These are phyloP conservation scores for Kwoniella newhampshirensis DNA, from an alignment of 768 basidiomycete genomes.

Conservation along the genomic window DNA sequence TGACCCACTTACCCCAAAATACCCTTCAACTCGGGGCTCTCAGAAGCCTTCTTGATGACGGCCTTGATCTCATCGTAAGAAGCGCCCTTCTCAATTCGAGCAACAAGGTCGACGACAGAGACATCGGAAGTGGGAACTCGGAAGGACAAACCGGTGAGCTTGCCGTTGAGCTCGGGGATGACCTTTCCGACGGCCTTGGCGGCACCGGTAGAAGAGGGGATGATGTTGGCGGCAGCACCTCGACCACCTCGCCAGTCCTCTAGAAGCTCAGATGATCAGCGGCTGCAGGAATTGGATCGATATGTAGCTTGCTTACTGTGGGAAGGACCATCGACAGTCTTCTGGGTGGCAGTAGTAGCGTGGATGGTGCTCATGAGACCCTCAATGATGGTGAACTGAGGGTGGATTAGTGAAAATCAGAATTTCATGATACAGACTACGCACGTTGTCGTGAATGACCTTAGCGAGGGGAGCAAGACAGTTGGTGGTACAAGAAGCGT, in stretches of 20 bases:
- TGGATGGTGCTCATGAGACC: constrained; percentile 99
- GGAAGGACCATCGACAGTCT: constrained; percentile 72
- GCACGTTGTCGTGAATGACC: constrained; percentile 84
- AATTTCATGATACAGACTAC: constrained; percentile 9
- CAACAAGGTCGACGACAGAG: constrained; percentile 96
- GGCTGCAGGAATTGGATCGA: not conserved
- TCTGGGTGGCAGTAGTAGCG: constrained; percentile 83
- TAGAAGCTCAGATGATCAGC: constrained; percentile 7
- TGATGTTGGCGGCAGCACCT: constrained; percentile 96
- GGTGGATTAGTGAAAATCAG: constrained; percentile 1
- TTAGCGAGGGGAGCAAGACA: constrained; percentile 99
- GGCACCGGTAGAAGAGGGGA: constrained; percentile 97
- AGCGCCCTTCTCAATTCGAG: constrained; percentile 80
- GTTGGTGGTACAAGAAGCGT: constrained; percentile 99
- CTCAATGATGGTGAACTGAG: constrained; percentile 80
- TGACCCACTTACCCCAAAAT: constrained; percentile 47
- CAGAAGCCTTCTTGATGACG: constrained; percentile 74
- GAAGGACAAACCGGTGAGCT: constrained; percentile 94
- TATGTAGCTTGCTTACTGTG: constrained; percentile 57
- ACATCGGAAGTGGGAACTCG: constrained; percentile 95
- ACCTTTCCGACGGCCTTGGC: constrained; percentile 99
- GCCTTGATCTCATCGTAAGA: constrained; percentile 88
- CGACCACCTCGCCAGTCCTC: constrained; percentile 59
- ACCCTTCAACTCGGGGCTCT: constrained; percentile 61
- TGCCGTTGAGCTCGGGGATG: constrained; percentile 93